These are phyloP conservation scores for Volvox reticuliferus DNA, from an alignment of 139 green algal species.

Conservation along the genomic window DNA sequence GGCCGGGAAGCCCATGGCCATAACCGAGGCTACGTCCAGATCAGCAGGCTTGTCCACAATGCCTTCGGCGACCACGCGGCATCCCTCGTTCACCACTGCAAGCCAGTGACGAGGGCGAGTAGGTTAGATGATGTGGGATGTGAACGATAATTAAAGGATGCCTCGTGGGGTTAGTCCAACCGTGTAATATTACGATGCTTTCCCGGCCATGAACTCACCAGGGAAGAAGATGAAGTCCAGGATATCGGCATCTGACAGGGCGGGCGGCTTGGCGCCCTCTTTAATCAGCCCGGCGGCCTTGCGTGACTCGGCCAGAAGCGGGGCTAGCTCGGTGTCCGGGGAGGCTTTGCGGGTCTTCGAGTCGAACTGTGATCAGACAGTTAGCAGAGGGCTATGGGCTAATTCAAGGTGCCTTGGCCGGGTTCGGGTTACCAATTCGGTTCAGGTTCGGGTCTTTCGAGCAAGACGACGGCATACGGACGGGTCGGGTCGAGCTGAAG, in stretches of 20 bases:
- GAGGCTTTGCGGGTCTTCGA: constrained; percentile 73
- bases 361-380: constrained; percentile 58
- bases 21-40: constrained; percentile 96
- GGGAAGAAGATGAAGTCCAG: constrained; percentile 99
- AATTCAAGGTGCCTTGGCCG: too few species aligned
- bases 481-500: too few species aligned
- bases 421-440: too few species aligned
- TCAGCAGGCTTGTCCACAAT: constrained; percentile 97
- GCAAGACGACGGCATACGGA: too few species aligned
- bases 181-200: too few species aligned
- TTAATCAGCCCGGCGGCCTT: constrained; percentile 53
- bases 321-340: constrained; percentile 82
- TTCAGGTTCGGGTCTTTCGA: too few species aligned
- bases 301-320: constrained; percentile 76
- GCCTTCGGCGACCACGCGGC: constrained; percentile 88
- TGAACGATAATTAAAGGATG: too few species aligned
- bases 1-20: constrained; percentile 98
- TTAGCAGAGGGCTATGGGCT: not conserved
- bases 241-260: constrained; percentile 84
- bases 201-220: constrained; percentile 66
- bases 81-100: constrained; percentile 74
- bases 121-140: too few species aligned
- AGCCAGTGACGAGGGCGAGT: not conserved
- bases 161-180: too few species aligned
- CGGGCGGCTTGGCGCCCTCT: constrained; percentile 56